Conservation (phyloP, 2,329 filamentous ascomycete species). For the Calonectria pauciramosa region DNA sequence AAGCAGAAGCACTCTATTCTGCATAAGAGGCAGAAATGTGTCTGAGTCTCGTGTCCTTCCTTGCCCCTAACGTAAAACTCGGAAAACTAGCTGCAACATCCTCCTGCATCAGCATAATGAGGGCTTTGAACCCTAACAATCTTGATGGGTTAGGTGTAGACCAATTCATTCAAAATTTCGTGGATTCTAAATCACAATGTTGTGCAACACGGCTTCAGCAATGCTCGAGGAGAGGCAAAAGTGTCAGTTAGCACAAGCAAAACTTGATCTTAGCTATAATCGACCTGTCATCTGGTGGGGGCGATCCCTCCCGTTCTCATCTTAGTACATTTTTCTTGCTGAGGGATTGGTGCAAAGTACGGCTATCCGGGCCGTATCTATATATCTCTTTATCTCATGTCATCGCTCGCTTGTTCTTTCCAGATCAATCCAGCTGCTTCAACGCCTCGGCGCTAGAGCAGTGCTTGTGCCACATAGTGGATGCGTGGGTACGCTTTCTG, state of each 20-base stretch:
- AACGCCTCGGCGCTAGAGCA: neutral
- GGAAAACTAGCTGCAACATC: neutral
- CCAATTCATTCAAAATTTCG: neutral
- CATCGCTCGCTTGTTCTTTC: neutral
- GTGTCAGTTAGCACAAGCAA: neutral
- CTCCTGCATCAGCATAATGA: neutral
- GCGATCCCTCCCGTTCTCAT: neutral
- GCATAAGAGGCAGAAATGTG: neutral
- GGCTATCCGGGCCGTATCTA: too few species aligned
- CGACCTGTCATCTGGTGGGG: neutral
- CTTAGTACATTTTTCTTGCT: neutral
- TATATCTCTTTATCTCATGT: too few species aligned
- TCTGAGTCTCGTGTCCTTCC: neutral
- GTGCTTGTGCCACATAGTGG: neutral
- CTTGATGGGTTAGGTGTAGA: neutral
- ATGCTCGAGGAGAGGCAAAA: neutral
- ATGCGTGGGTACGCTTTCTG: neutral
- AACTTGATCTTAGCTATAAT: neutral
- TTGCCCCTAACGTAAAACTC: neutral
- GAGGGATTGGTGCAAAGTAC: neutral
- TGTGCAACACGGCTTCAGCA: neutral
- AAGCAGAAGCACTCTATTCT: neutral
- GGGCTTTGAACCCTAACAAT: neutral
- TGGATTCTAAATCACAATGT: neutral
- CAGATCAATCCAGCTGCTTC: neutral